phyloP scores from a whole-genome alignment of 2,329 filamentous ascomycete genomes.

The Hypoxylon sp. region DNA sequence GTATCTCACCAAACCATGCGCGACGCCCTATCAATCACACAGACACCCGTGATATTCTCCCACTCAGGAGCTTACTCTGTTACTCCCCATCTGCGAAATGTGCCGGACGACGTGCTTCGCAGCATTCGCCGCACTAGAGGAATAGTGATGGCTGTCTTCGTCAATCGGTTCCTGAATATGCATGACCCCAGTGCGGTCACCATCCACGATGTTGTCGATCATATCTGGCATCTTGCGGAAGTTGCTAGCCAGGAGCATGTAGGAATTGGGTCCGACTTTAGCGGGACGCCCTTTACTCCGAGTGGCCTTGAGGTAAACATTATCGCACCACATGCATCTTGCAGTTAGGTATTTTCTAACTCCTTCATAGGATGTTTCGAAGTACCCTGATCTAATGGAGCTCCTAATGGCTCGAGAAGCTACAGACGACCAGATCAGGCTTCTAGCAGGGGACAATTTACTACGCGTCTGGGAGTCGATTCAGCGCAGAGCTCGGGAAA shows the following conservation, averaged over 20 bases:
- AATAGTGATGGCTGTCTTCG: constrained; percentile 56
- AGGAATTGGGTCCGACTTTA: constrained; percentile 54
- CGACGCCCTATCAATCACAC: constrained; percentile 46
- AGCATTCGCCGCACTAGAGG: constrained; percentile 53
- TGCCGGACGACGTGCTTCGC: constrained; percentile 56
- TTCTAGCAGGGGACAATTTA: constrained; percentile 48
- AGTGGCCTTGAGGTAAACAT: constrained; percentile 19
- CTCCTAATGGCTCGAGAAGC: constrained; percentile 49
- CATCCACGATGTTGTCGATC: constrained; percentile 54
- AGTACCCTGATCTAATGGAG: constrained; percentile 52
- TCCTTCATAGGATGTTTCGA: constrained; percentile 47
- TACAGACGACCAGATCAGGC: constrained; percentile 48
- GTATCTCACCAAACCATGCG: constrained; percentile 50
- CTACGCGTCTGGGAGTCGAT: constrained; percentile 49
- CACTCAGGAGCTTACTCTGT: constrained; percentile 48
- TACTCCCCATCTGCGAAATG: constrained; percentile 53
- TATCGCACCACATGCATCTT: no score
- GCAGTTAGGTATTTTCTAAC: background rate
- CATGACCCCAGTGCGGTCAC: constrained; percentile 49
- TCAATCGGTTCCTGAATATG: constrained; percentile 51
- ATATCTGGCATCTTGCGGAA: constrained; percentile 48
- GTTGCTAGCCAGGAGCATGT: constrained; percentile 53
- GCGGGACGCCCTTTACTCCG: constrained; percentile 46
- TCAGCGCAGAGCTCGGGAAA: constrained; percentile 45
- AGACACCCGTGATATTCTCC: constrained; percentile 51